Percentiles rank a stretch among this genome's conserved stretches.
Evolutionary conservation across 495 filamentous ascomycete species (phyloP).

Genomic region (Poronia punctata): DNA sequence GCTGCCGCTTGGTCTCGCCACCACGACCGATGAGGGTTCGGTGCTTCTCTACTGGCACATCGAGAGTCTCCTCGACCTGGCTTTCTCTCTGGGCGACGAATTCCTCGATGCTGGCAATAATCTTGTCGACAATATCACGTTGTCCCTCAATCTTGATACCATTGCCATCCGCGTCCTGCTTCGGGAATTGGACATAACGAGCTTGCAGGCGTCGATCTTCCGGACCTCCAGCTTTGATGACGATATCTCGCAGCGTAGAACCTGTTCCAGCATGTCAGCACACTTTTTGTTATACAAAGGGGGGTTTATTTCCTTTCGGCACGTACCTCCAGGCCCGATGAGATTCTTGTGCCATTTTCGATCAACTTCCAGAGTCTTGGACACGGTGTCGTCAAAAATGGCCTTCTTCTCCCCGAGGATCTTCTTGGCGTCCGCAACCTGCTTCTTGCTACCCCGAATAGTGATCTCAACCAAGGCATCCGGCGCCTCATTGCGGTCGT

Average conservation of each 20-base stretch:
- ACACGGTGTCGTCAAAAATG: slow-evolving; percentile 79
- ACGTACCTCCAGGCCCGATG: slow-evolving; percentile 82
- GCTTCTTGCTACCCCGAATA: slow-evolving; percentile 81
- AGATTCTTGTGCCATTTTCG: slow-evolving; percentile 85
- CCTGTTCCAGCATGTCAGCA: slow-evolving; percentile 50
- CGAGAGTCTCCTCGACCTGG: slow-evolving; percentile 65
- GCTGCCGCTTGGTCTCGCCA: slow-evolving; percentile 71
- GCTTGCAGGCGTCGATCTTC: slow-evolving; percentile 72
- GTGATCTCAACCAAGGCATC: slow-evolving; percentile 72
- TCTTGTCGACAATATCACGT: slow-evolving; percentile 77
- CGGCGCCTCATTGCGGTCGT: slow-evolving; percentile 46
- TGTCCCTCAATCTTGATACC: slow-evolving; percentile 82
- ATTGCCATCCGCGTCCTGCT: slow-evolving; percentile 68
- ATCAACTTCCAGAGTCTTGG: slow-evolving; percentile 77
- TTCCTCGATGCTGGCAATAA: slow-evolving; percentile 69
- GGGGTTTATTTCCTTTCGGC: not conserved
- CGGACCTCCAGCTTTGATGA: slow-evolving; percentile 80
- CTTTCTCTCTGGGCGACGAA: slow-evolving; percentile 74
- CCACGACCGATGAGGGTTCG: slow-evolving; percentile 85
- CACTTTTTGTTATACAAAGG: not conserved
- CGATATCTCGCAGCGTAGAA: slow-evolving; percentile 76
- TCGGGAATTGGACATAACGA: slow-evolving; percentile 86
- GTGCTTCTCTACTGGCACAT: slow-evolving; percentile 82
- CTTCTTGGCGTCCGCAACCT: slow-evolving; percentile 85
- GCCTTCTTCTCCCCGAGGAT: slow-evolving; percentile 74